Base-by-base conservation (phyloP, 139 green algal genomes). In the Chlorella sp. region DNA sequence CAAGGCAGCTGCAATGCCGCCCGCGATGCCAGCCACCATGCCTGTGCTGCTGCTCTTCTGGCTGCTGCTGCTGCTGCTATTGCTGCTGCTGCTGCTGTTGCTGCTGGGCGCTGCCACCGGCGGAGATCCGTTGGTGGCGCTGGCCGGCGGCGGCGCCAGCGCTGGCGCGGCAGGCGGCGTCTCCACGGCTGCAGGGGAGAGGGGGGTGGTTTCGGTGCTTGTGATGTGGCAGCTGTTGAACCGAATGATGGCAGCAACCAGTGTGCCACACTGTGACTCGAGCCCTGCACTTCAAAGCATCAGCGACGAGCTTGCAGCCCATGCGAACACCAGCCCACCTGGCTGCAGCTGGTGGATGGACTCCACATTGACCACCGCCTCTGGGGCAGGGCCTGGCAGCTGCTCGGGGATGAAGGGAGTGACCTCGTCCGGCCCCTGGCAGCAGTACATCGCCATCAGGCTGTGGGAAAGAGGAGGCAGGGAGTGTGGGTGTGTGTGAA, bases 361-460 rank as follows among this genome's bases (percentile, higher is more conserved):
- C 25, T 68, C 62, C 28, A 32, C 62, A 34, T 15, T 21, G 12
- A 60, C 51, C 11, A 60, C n/a, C 25, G 64, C 36, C 36, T 75
- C 69, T 7, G 34, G 26, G 7, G 69, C 69, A 5, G 69, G 36
- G 36, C 18, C 4, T 1, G 76, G 60, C 62, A 63, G 76, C 38
- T 85, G 32, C 4, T 57, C 67, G 3, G 92, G 92, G 17, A 92
- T 85, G 60, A 47, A 62, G 25, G 74, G 84, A 16, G 36, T 74
- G 5, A 94, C 18, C 62, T 85, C 34, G 32, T 89, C 39, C 11
- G 56, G 12, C 1, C 47, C 68, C 47, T 60, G 81, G 87, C 92
- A 95, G 89, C 92, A 95, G 75, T 94, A 95, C 16, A 88, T 75
- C 12, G 88, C 82, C 51, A 81, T 79, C 51, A 94, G 60, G 1